These are phyloP conservation scores for Podila horticola DNA, from an alignment of 192 early-diverging fungal species.

Conservation along the genomic window DNA sequence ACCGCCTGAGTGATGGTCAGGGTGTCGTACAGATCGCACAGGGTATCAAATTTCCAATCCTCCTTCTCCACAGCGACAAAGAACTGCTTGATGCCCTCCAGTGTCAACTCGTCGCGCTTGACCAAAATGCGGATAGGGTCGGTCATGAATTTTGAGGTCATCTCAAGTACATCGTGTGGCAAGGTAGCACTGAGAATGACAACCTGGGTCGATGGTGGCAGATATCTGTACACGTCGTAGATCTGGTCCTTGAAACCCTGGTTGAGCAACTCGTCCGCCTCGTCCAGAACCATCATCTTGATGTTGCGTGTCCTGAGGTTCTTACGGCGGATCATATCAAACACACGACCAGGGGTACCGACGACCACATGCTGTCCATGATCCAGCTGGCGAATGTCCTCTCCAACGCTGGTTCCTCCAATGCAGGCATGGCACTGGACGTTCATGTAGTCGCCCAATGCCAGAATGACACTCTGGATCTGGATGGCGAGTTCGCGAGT, in stretches of 20 bases:
- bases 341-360: slow-evolving; percentile 96
- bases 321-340: slow-evolving; percentile 95
- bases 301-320: slow-evolving; percentile 83
- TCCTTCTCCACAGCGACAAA: slow-evolving; percentile 97
- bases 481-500: slow-evolving; percentile 97
- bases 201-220: slow-evolving; percentile 93
- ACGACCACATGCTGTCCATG: slow-evolving; percentile 93
- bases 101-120: slow-evolving; percentile 98
- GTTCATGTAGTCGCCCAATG: slow-evolving; percentile 97
- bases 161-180: slow-evolving; percentile 94
- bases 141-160: slow-evolving; percentile 98
- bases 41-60: slow-evolving; percentile 98
- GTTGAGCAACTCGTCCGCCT: slow-evolving; percentile 96
- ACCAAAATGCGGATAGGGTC: slow-evolving; percentile 95
- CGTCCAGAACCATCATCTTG: slow-evolving; percentile 97
- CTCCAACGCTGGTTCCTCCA: slow-evolving; percentile 91
- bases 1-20: slow-evolving; percentile 98
- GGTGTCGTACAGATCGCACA: slow-evolving; percentile 97
- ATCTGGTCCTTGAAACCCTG: slow-evolving; percentile 98
- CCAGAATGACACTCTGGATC: slow-evolving; percentile 91
- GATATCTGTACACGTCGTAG: slow-evolving; percentile 91
- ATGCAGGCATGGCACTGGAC: slow-evolving; percentile 96
- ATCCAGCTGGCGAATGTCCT: slow-evolving; percentile 94
- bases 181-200: slow-evolving; percentile 93
- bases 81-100: slow-evolving; percentile 99